Evolutionary conservation across 1,139 yeast genomes (phyloP).

Genomic region (Debaryomyces subglobosus): DNA sequence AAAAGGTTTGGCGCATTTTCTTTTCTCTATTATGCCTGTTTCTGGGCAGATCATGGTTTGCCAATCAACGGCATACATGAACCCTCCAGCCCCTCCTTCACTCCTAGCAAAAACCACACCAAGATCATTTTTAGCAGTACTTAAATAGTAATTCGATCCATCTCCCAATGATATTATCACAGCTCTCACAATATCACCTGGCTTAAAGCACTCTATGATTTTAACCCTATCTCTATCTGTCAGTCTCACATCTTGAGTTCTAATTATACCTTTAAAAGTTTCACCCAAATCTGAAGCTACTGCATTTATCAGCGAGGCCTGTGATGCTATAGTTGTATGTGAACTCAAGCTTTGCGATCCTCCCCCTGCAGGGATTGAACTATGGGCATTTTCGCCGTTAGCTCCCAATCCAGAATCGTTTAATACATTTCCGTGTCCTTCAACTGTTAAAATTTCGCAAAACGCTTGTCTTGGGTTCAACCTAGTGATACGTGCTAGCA

Average conservation of each 20-base stretch:
- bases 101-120: constrained; percentile 91
- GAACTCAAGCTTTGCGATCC: constrained; percentile 52
- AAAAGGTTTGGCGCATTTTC: constrained; percentile 94
- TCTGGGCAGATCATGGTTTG: constrained; percentile 83
- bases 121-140: constrained; percentile 87
- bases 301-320: constrained; percentile 36
- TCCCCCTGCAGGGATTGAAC: constrained; percentile 51
- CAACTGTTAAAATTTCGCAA: constrained; percentile 83
- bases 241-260: constrained; percentile 87
- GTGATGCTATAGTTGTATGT: constrained; percentile 51
- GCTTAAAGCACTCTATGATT: constrained; percentile 76
- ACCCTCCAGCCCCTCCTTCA: constrained; percentile 69
- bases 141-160: constrained; percentile 84
- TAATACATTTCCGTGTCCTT: constrained; percentile 59
- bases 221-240: constrained; percentile 90
- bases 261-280: constrained; percentile 84
- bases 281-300: constrained; percentile 77
- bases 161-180: constrained; percentile 85
- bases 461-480: constrained; percentile 71
- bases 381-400: constrained; percentile 53
- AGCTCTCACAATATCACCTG: constrained; percentile 93
- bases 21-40: constrained; percentile 73
- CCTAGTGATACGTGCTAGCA: constrained; percentile 73
- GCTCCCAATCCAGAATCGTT: constrained; percentile 71
- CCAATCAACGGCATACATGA: constrained; percentile 95